Conservation (phyloP, 495 filamentous ascomycete genomes). For the Rhypophila decipiens region DNA sequence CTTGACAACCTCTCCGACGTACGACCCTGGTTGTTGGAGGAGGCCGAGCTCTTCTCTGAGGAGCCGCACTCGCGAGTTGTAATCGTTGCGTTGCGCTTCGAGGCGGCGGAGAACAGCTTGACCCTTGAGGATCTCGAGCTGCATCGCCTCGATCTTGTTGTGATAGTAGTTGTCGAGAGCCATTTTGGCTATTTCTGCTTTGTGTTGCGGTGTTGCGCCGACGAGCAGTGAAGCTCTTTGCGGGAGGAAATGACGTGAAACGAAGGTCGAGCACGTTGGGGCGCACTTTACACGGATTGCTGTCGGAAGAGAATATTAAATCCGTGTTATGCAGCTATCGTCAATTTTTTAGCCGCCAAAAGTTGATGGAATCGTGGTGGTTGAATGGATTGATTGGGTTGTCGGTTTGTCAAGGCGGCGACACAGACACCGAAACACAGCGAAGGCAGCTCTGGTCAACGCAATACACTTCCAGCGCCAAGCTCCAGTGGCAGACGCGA, state of each 20-base stretch:
- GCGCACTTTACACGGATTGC: too few species aligned
- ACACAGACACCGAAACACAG: constrained; percentile 1
- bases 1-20: constrained; percentile 98
- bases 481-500: constrained; percentile 1
- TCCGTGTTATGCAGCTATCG: too few species aligned
- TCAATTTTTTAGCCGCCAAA: too few species aligned
- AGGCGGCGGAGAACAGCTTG: constrained; percentile 90
- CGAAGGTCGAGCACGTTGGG: too few species aligned
- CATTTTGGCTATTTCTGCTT: constrained; percentile 49
- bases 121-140: constrained; percentile 98
- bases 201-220: background rate
- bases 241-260: background rate
- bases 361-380: too few species aligned
- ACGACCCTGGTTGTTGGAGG: constrained; percentile 94
- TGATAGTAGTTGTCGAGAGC: constrained; percentile 98
- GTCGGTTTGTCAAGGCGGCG: background rate
- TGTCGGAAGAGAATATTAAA: too few species aligned
- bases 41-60: constrained; percentile 93
- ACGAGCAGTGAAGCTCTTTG: background rate
- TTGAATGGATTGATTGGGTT: background rate
- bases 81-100: constrained; percentile 98
- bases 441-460: constrained; percentile 30
- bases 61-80: constrained; percentile 95
- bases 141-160: constrained; percentile 99
- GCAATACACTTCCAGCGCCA: constrained; percentile 20